A percentile compares a stretch with the other conserved stretches of the same genome.
Conservation (phyloP, 2,329 filamentous ascomycete genomes). For the Apiospora aurea region DNA sequence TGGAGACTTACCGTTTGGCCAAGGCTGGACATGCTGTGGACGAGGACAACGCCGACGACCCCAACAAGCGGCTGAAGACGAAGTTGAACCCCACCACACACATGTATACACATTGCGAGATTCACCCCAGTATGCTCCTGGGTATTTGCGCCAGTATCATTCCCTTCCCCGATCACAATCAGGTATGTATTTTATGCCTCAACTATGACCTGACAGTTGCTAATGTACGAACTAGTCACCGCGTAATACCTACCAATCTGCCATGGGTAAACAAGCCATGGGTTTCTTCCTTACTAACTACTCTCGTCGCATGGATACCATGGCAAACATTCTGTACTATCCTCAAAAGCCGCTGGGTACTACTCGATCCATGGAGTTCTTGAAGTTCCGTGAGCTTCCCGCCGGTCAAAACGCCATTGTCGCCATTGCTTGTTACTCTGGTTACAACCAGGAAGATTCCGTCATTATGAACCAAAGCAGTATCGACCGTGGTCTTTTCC, state of each 20-base stretch:
- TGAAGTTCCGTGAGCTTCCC: slow-evolving; percentile 96
- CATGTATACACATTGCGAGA: slow-evolving; percentile 97
- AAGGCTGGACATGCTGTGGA: slow-evolving; percentile 70
- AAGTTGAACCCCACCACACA: slow-evolving; percentile 86
- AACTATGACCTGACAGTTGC: background rate
- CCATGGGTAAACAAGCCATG: slow-evolving; percentile 99
- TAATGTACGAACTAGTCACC: slow-evolving; percentile 68
- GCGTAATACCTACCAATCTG: slow-evolving; percentile 98
- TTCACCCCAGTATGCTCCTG: slow-evolving; percentile 98
- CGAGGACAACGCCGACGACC: slow-evolving; percentile 69
- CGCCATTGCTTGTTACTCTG: slow-evolving; percentile 95
- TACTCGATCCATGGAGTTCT: slow-evolving; percentile 96
- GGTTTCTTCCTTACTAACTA: slow-evolving; percentile 98
- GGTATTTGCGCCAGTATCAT: slow-evolving; percentile 99
- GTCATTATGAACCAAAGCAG: slow-evolving; percentile 99
- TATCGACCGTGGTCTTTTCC: slow-evolving; percentile 96
- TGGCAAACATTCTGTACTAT: slow-evolving; percentile 99
- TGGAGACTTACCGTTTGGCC: slow-evolving; percentile 77
- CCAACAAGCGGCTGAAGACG: slow-evolving; percentile 87
- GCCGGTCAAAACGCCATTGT: slow-evolving; percentile 98
- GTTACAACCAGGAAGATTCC: slow-evolving; percentile 99
- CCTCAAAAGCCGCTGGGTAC: slow-evolving; percentile 97
- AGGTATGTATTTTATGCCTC: slow-evolving; percentile 44
- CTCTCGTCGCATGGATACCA: slow-evolving; percentile 96
- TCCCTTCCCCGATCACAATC: slow-evolving; percentile 98